phyloP scores from a whole-genome alignment of 148 eudicot species.

The Selenicereus undatus region DNA sequence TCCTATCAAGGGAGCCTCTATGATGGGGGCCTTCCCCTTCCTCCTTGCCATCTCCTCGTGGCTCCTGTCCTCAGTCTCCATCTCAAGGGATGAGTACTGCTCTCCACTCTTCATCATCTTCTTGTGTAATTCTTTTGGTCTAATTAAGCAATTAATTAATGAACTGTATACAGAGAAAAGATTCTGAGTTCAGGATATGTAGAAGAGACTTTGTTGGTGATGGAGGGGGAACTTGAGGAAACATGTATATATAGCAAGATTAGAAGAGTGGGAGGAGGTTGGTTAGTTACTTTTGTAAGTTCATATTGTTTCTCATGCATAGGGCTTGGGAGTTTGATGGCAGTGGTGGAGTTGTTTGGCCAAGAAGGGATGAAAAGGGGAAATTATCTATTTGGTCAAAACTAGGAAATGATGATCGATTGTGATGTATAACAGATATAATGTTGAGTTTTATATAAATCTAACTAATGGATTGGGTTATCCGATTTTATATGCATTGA shows the following conservation, averaged over 20 bases:
- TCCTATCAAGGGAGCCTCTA: conserved; percentile 39
- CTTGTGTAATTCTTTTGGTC: too few species aligned
- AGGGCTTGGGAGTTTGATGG: neutral
- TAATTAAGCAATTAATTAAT: too few species aligned
- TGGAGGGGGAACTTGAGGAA: neutral
- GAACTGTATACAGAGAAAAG: too few species aligned
- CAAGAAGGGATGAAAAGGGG: neutral
- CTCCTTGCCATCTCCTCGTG: conserved; percentile 8
- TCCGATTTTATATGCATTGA: conserved; percentile 25
- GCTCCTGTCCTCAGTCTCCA: conserved; percentile 26
- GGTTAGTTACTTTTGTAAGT: too few species aligned
- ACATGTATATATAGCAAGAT: conserved; percentile 1
- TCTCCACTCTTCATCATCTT: conserved; percentile 22
- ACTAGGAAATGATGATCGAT: too few species aligned
- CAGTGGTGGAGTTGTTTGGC: conserved; percentile 35
- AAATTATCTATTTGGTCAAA: neutral
- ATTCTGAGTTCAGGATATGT: too few species aligned
- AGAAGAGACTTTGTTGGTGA: neutral
- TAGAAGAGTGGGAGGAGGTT: neutral
- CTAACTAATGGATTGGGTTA: conserved; percentile 28
- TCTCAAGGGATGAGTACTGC: conserved; percentile 22
- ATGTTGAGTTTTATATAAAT: too few species aligned
- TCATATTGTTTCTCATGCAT: too few species aligned
- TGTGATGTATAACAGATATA: too few species aligned
- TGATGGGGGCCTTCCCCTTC: conserved; percentile 45